These are phyloP conservation scores for Nemania sp. DNA, from an alignment of 2,329 filamentous ascomycete species.

Conservation along the genomic window DNA sequence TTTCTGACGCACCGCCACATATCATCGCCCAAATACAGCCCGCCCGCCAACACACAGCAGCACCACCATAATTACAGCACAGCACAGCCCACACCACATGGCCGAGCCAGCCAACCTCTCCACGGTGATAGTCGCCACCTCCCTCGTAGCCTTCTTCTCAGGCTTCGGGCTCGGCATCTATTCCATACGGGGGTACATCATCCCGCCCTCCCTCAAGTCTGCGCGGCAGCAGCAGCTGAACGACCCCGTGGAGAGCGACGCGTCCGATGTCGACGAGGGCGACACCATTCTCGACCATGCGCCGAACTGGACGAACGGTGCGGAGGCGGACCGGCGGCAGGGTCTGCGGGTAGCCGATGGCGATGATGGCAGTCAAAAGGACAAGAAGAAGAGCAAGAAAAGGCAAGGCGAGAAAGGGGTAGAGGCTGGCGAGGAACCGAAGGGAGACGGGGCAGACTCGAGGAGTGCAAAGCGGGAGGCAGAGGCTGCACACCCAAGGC, in stretches of 20 bases:
- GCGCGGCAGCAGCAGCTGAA: constrained; percentile 58
- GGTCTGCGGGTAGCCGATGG: constrained; percentile 48
- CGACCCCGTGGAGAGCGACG: constrained; percentile 69
- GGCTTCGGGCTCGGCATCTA: constrained; percentile 85
- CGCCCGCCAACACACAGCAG: not conserved
- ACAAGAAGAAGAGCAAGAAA: constrained; percentile 24
- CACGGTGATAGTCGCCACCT: constrained; percentile 68
- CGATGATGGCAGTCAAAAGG: constrained; percentile 18
- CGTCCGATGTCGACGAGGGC: constrained; percentile 67
- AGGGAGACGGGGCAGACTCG: not conserved
- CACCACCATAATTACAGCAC: not conserved
- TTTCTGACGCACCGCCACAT: too few relatives aligned
- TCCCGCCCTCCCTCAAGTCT: constrained; percentile 58
- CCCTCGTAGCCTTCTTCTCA: constrained; percentile 71
- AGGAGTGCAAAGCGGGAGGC: constrained; percentile 17
- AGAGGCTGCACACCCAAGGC: constrained; percentile 18
- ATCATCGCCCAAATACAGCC: not conserved
- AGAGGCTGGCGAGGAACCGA: not conserved
- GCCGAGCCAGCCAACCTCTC: constrained; percentile 30
- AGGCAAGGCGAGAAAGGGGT: constrained; percentile 43
- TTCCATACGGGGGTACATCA: constrained; percentile 62
- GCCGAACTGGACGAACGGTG: constrained; percentile 66
- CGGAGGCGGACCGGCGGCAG: constrained; percentile 62
- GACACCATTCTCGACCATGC: constrained; percentile 65
- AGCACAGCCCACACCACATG: constrained; percentile 5